Base-by-base conservation (phyloP, 1,139 yeast species). In the Lodderomyces margitis region DNA sequence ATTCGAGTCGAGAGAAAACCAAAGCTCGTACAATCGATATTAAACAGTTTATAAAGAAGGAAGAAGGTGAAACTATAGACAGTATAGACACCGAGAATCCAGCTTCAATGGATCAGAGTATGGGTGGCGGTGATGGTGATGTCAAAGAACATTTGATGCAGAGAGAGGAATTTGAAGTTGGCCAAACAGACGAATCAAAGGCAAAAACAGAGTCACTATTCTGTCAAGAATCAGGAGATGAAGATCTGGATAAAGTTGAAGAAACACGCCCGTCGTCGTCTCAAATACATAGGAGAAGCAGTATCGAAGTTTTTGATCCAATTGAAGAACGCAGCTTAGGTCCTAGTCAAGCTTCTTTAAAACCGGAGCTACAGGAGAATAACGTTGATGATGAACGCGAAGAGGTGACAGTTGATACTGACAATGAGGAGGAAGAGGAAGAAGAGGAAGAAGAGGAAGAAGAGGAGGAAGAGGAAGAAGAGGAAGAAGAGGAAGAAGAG, bases 401-500 rank as follows among this genome's bases (percentile, higher is more conserved):
- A 12, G 38, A 36, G 37, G 17, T 17, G 15, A 17, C 15, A 25
- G 17, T 21, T 15, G 38, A 36, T 5, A 36, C 23, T 6, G 38
- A 36, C 12, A 32, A 37, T 15, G 35, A 28, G 21, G 27, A 37
- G 30, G 34, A n/a, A 12, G 23, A 9, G n/a, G 23, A 36, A 25
- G 11, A 34, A 15, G 27, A 34, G n/a, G 17, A 32, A 31, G 32
- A 12, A 28, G 32, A 28, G 32, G 14, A 28, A 28, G 32, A 28
- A 28, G 14, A 28, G n/a, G 10, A 12, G 8, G 32, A 12, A 28
- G 32, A 12, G n/a, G 14, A 28, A 9, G 14, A 12, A 28, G 14
- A 40, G 12, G 42, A 39, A 23, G 42, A 45, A 16, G 40, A 44
- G n/a, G 44, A 43, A 16, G 47, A 37, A 11, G 38, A 35, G 3